Percentiles rank a stretch among this genome's conserved stretches.
Conservation (phyloP, 441 rosid species). For the Populus hybrid region DNA sequence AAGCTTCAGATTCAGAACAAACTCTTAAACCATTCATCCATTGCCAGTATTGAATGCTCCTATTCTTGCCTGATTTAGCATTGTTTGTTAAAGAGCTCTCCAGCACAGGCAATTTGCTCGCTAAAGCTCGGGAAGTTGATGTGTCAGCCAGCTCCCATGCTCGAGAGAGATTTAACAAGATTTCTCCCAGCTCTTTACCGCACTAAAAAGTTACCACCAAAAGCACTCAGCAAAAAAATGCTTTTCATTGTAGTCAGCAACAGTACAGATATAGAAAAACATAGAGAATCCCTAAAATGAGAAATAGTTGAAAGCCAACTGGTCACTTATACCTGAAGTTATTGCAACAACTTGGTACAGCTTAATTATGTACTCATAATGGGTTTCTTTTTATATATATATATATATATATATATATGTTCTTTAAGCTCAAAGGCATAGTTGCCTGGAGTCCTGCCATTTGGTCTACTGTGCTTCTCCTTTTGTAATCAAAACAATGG, state of each 20-base stretch:
- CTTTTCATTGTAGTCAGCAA: neutral
- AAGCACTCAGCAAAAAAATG: neutral
- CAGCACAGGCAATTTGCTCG: constrained; percentile 53
- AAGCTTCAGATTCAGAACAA: constrained; percentile 26
- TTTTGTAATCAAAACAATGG: neutral
- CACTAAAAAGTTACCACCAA: constrained; percentile 34
- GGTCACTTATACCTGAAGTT: neutral
- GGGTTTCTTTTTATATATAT: neutral
- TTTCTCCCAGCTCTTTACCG: constrained; percentile 76
- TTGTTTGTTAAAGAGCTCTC: constrained; percentile 47
- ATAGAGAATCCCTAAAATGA: neutral
- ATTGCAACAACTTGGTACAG: neutral
- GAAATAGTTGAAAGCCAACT: neutral
- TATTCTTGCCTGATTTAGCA: constrained; percentile 66
- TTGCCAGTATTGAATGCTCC: constrained; percentile 20
- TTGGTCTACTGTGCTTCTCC: neutral
- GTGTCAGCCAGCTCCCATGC: constrained; percentile 88
- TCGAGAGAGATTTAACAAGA: constrained; percentile 61
- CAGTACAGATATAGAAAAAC: neutral
- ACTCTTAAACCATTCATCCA: constrained; percentile 21
- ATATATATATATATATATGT: too few species aligned
- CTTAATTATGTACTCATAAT: neutral
- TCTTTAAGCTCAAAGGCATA: neutral
- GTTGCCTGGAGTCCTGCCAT: neutral
- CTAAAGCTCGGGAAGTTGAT: constrained; percentile 58